Percentiles rank a stretch among this genome's conserved stretches.
Evolutionary conservation across 345 rosid species (phyloP).

Genomic region (Sonneratia caseolaris): DNA sequence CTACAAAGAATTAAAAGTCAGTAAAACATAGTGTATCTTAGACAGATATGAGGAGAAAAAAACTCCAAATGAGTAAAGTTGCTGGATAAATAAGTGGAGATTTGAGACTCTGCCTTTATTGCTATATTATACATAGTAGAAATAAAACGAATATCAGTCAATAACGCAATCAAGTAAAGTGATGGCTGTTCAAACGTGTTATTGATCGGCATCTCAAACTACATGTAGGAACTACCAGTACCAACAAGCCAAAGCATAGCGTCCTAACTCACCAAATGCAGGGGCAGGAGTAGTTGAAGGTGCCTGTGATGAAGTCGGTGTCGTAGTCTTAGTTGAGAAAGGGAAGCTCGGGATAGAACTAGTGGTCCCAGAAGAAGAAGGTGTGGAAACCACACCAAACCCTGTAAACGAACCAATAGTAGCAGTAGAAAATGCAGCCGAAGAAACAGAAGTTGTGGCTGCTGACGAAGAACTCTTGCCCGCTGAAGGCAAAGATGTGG

Average conservation of each 20-base stretch:
- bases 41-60: not conserved
- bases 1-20: not conserved
- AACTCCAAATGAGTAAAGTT: not conserved
- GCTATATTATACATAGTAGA: not conserved
- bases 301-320: slow-evolving; percentile 39
- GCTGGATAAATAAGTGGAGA: not conserved
- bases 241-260: not conserved
- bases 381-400: slow-evolving; percentile 35
- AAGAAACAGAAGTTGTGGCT: slow-evolving; percentile 14
- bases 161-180: not conserved
- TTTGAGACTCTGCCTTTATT: not conserved
- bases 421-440: slow-evolving; percentile 15
- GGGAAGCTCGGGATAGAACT: slow-evolving; percentile 63
- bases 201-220: not conserved
- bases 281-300: slow-evolving; percentile 33
- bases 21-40: not conserved
- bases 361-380: slow-evolving; percentile 32
- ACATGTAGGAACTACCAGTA: not conserved
- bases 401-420: slow-evolving; percentile 40
- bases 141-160: not conserved
- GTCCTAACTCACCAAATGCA: slow-evolving; percentile 43
- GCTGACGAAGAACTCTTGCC: slow-evolving; percentile 23
- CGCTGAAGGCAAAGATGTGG: slow-evolving; percentile 34
- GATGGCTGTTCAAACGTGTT: not conserved
- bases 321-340: slow-evolving; percentile 32